phyloP scores from a whole-genome alignment of 768 basidiomycete species.

The Suillus luteus region DNA sequence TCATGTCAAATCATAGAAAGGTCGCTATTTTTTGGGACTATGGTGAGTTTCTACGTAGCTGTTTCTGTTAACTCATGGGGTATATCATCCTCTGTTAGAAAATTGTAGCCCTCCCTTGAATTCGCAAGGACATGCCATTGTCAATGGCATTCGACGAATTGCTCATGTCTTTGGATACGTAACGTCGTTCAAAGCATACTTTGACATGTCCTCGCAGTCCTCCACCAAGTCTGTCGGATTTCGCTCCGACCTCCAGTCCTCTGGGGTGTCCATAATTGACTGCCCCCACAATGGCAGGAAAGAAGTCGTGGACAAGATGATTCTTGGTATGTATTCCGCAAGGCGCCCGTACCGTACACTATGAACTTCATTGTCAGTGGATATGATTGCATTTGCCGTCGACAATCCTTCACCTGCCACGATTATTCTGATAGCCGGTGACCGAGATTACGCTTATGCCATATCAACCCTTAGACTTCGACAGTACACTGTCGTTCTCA shows the following conservation, averaged over 20 bases:
- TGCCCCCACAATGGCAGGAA: constrained; percentile 37
- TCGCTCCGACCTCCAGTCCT: constrained; percentile 47
- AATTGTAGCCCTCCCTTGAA: constrained; percentile 35
- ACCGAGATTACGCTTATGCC: constrained; percentile 69
- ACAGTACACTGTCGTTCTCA: constrained; percentile 51
- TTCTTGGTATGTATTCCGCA: constrained; percentile 38
- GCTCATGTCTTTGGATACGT: constrained; percentile 50
- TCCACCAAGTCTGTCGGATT: constrained; percentile 32
- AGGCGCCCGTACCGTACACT: constrained; percentile 2
- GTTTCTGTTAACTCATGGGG: constrained; percentile 10
- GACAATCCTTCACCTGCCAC: constrained; percentile 57
- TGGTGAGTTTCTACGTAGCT: constrained; percentile 22
- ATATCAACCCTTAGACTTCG: constrained; percentile 57
- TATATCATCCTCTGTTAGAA: constrained; percentile 23
- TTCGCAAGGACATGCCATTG: constrained; percentile 37
- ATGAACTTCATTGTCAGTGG: constrained; percentile 43
- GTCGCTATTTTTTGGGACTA: constrained; percentile 49
- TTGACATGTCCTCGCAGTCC: constrained; percentile 45
- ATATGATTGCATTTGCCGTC: constrained; percentile 67
- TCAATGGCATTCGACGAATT: constrained; percentile 45
- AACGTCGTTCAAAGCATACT: constrained; percentile 54
- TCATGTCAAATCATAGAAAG: constrained; percentile 37
- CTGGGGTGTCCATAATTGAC: constrained; percentile 44
- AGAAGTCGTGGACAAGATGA: constrained; percentile 48
- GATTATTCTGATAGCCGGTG: constrained; percentile 63